phyloP scores from a whole-genome alignment of 352 stramenopile species.

The Pythium vanterpoolii region DNA sequence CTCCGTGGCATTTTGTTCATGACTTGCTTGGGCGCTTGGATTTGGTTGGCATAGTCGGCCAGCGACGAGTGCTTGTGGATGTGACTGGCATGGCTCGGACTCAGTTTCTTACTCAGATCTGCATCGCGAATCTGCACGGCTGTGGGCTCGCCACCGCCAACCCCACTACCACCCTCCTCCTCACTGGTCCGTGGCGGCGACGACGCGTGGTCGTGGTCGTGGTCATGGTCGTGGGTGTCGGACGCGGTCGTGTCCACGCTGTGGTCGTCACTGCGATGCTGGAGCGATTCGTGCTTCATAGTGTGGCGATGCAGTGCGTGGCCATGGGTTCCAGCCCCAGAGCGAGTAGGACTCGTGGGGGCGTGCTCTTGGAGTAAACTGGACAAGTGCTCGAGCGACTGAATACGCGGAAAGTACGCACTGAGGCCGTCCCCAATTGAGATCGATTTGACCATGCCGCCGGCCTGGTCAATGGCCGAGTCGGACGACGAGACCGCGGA shows the following conservation, averaged over 20 bases:
- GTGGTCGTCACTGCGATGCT: neutral
- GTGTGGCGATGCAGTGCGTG: constrained; percentile 6
- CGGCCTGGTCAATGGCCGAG: constrained; percentile 8
- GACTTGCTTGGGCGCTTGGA: constrained; percentile 68
- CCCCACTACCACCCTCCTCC: no score
- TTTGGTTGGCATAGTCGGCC: constrained; percentile 48
- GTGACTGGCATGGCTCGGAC: constrained; percentile 23
- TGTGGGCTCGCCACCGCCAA: constrained; percentile 6
- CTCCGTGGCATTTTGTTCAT: constrained; percentile 79
- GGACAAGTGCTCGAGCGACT: constrained; percentile 74
- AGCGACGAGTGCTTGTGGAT: constrained; percentile 12
- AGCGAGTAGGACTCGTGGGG: constrained; percentile 34
- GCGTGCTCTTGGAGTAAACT: constrained; percentile 66
- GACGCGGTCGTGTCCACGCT: no score
- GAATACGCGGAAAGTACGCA: constrained; percentile 72
- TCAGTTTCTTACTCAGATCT: constrained; percentile 34
- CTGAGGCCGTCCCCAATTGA: constrained; percentile 66
- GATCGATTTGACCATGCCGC: constrained; percentile 47
- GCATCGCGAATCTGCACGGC: constrained; percentile 23
- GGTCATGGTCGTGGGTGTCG: neutral
- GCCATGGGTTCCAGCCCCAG: neutral
- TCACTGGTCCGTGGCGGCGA: no score
- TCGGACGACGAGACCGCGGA: constrained; percentile 17
- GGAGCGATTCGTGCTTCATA: constrained; percentile 5
- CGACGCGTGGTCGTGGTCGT: neutral